Conservation (phyloP, 2,329 filamentous ascomycete species). For the Colletotrichum horii region DNA sequence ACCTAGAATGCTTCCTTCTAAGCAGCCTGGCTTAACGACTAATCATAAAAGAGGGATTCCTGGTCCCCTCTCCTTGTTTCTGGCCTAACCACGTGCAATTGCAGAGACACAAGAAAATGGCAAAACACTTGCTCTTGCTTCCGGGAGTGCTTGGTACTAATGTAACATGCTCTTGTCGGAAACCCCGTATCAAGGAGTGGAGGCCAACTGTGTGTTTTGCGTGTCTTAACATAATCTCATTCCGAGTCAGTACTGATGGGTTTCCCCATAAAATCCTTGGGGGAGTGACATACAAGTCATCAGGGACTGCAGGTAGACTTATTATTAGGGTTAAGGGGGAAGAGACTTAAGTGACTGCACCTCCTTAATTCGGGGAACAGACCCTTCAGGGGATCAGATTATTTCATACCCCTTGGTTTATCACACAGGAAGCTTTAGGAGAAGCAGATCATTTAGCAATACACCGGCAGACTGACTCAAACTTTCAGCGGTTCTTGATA, state of each 20-base stretch:
- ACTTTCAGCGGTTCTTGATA: too few relatives aligned
- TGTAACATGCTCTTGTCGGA: neutral
- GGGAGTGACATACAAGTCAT: neutral
- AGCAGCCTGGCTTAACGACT: accelerated
- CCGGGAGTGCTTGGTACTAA: neutral
- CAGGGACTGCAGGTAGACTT: neutral
- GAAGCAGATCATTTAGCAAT: too few relatives aligned
- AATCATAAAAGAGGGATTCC: neutral
- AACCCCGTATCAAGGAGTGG: neutral
- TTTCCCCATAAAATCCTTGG: accelerated
- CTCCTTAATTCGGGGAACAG: neutral
- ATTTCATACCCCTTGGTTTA: neutral
- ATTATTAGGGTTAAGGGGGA: neutral
- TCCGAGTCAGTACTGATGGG: neutral
- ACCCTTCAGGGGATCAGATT: neutral
- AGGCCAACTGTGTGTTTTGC: neutral
- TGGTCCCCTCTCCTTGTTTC: neutral
- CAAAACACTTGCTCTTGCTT: accelerated
- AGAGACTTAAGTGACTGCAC: neutral
- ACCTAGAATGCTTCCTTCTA: accelerated
- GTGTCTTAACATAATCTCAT: neutral
- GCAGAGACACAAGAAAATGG: neutral
- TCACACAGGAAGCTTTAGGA: too few relatives aligned
- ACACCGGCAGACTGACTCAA: too few relatives aligned
- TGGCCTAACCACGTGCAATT: accelerated